Evolutionary conservation across 345 rosid species (phyloP).

Genomic region (Schrenkiella parvula): DNA sequence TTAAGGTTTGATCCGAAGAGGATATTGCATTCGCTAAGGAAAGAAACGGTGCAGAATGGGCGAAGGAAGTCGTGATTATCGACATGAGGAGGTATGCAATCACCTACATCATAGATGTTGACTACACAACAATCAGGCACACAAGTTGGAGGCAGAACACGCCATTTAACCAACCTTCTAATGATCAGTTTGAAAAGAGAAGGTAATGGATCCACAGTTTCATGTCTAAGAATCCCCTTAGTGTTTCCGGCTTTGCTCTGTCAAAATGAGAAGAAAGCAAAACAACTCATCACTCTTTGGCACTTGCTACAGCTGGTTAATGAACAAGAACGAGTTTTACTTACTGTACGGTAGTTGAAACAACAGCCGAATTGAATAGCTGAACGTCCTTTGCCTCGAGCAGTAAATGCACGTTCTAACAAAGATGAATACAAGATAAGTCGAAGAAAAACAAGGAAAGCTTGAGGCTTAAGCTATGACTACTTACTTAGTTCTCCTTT

Average conservation of each 20-base stretch:
- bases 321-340: neutral
- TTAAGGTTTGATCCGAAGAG: conserved; percentile 49
- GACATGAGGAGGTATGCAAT: conserved; percentile 63
- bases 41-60: conserved; percentile 58
- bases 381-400: conserved; percentile 53
- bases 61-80: conserved; percentile 55
- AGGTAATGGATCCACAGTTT: conserved; percentile 56
- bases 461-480: conserved; percentile 3
- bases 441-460: neutral
- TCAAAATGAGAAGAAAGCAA: neutral
- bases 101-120: conserved; percentile 60
- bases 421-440: neutral
- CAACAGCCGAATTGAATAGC: conserved; percentile 59
- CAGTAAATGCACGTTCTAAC: conserved; percentile 47
- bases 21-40: conserved; percentile 44
- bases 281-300: neutral
- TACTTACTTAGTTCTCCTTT: conserved; percentile 38
- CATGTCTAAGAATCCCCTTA: conserved; percentile 44
- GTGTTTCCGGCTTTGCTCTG: conserved; percentile 52
- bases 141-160: conserved; percentile 47
- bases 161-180: conserved; percentile 52
- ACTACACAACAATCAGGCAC: conserved; percentile 60
- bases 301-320: neutral
- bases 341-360: conserved; percentile 47
- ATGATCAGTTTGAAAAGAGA: conserved; percentile 43